A percentile compares a stretch with the other conserved stretches of the same genome.
phyloP scores from a whole-genome alignment of 345 rosid genomes.

The Arabis hirsuta region DNA sequence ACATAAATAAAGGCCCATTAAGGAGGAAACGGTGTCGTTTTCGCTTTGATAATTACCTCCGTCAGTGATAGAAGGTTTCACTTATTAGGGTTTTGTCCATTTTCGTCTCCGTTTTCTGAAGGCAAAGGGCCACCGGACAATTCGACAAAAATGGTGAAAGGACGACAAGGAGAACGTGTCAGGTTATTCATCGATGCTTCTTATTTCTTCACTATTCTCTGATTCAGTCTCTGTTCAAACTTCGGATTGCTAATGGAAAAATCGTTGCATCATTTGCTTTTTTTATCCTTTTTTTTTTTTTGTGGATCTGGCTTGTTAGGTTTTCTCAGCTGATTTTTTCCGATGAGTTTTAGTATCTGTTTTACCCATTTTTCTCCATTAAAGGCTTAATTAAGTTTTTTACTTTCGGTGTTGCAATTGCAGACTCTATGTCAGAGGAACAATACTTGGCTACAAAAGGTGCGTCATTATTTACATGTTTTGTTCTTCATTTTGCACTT shows the following conservation, averaged over 20 bases:
- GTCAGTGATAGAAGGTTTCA: not conserved
- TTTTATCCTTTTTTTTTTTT: not conserved
- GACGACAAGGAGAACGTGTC: constrained; percentile 89
- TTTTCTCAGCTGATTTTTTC: not conserved
- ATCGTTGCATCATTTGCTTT: not conserved
- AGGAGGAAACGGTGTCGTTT: not conserved
- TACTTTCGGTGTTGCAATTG: constrained; percentile 12
- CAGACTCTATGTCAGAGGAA: constrained; percentile 84
- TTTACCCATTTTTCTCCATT: too few species aligned
- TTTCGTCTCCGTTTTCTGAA: constrained; percentile 26
- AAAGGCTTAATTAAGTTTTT: not conserved
- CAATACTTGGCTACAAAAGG: constrained; percentile 85
- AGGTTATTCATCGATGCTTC: constrained; percentile 46
- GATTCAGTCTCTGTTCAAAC: not conserved
- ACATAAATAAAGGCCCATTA: not conserved
- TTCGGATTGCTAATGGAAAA: not conserved
- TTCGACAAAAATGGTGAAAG: constrained; percentile 66
- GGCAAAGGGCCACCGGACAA: constrained; percentile 26
- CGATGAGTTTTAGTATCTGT: not conserved
- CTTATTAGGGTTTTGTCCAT: not conserved
- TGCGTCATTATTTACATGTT: constrained; percentile 12
- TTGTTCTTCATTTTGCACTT: not conserved
- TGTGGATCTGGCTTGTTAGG: not conserved
- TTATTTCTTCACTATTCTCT: not conserved
- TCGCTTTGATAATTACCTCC: not conserved